Conservation (phyloP, 257 asterid genomes). For the Solanum boliviense region DNA sequence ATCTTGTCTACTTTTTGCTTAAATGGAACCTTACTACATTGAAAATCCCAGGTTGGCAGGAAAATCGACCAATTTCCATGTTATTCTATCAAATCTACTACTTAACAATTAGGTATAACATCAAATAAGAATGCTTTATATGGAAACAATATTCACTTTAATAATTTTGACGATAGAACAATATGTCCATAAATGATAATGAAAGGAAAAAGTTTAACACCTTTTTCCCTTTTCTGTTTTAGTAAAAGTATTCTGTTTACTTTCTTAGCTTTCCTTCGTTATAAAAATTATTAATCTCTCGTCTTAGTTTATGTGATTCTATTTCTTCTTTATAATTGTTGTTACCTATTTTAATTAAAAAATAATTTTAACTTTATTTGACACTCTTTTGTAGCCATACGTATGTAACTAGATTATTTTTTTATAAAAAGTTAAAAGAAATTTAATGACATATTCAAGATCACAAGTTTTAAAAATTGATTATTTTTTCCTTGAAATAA, state of each 20-base stretch:
- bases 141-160: neutral
- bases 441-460: neutral
- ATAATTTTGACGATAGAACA: neutral
- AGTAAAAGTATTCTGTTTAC: neutral
- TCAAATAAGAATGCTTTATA: neutral
- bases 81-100: neutral
- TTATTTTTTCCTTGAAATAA: neutral
- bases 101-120: neutral
- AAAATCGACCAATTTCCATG: neutral
- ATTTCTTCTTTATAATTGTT: neutral
- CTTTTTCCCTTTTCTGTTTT: neutral
- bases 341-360: neutral
- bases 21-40: neutral
- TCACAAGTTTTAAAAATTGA: neutral
- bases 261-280: neutral
- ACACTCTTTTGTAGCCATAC: neutral
- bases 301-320: neutral
- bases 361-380: neutral
- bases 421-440: neutral
- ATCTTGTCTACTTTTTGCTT: neutral
- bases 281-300: neutral
- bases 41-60: neutral
- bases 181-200: neutral
- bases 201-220: neutral
- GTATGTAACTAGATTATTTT: neutral